Percentiles rank a stretch among this genome's conserved stretches.
Conservation (phyloP, 805 yeast species). For the Scheffersomyces stipitis region DNA sequence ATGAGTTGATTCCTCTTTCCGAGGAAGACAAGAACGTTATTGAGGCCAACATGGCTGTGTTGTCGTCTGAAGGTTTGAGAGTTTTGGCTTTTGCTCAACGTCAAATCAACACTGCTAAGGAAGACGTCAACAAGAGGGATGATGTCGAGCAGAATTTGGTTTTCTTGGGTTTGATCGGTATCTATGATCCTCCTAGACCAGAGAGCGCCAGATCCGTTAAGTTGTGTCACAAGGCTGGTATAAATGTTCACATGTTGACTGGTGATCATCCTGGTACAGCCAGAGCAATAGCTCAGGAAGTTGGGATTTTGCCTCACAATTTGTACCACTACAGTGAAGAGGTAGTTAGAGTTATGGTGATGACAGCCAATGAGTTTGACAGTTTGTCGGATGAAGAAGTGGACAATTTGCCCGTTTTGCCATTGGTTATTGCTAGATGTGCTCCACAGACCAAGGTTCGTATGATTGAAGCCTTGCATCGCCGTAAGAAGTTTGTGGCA, state of each 20-base stretch:
- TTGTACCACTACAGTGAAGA: constrained; percentile 33
- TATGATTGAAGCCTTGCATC: constrained; percentile 70
- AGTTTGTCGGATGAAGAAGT: constrained; percentile 57
- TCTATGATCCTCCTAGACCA: constrained; percentile 36
- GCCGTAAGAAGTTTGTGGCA: constrained; percentile 52
- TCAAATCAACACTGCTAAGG: constrained; percentile 11
- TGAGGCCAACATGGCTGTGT: constrained; percentile 26
- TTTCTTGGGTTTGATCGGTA: constrained; percentile 32
- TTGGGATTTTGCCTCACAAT: constrained; percentile 42
- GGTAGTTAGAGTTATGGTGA: constrained; percentile 53
- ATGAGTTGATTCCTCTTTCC: constrained; percentile 14
- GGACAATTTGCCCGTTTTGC: constrained; percentile 62
- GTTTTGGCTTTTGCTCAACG: constrained; percentile 33
- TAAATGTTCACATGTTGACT: constrained; percentile 35
- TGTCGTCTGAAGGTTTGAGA: constrained; percentile 30
- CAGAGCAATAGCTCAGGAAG: constrained; percentile 35
- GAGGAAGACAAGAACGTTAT: constrained; percentile 17
- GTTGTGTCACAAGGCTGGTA: constrained; percentile 33
- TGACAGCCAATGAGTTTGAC: constrained; percentile 76
- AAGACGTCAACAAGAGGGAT: constrained; percentile 15
- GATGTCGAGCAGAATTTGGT: constrained; percentile 21
- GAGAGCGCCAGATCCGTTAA: constrained; percentile 28
- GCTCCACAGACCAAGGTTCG: constrained; percentile 82
- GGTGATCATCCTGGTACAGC: constrained; percentile 39
- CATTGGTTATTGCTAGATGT: constrained; percentile 78